Conservation (phyloP, 495 filamentous ascomycete genomes). For the Corynascus novoguineensis region DNA sequence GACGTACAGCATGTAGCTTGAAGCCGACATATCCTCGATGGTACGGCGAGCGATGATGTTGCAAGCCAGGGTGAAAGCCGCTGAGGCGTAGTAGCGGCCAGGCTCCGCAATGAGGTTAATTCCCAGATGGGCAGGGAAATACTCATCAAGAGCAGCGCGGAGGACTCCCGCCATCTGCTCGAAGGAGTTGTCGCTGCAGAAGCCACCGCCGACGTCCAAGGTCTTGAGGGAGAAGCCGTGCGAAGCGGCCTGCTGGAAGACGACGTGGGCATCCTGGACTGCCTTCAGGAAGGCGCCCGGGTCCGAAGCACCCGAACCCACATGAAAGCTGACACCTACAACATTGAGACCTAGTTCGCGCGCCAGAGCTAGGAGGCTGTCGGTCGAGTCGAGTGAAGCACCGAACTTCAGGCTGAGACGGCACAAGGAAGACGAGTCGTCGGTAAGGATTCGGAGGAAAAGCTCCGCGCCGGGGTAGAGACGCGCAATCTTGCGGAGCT, state of each 20-base stretch:
- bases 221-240: slow-evolving; percentile 78
- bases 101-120: slow-evolving; percentile 93
- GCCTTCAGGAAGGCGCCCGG: slow-evolving; percentile 82
- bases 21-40: slow-evolving; percentile 48
- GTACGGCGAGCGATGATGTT: slow-evolving; percentile 95
- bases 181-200: slow-evolving; percentile 71
- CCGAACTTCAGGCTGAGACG: slow-evolving; percentile 96
- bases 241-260: slow-evolving; percentile 80
- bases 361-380: slow-evolving; percentile 71
- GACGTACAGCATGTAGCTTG: slow-evolving; percentile 90
- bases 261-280: slow-evolving; percentile 76
- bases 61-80: slow-evolving; percentile 88
- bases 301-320: slow-evolving; percentile 91
- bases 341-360: slow-evolving; percentile 89
- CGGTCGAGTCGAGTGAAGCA: slow-evolving; percentile 75
- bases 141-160: slow-evolving; percentile 70
- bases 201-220: slow-evolving; percentile 92
- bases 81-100: slow-evolving; percentile 87
- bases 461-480: slow-evolving; percentile 84
- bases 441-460: slow-evolving; percentile 87
- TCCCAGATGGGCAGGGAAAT: slow-evolving; percentile 66
- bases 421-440: slow-evolving; percentile 91
- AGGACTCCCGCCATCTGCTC: slow-evolving; percentile 83
- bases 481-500: slow-evolving; percentile 94
- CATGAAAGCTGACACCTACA: slow-evolving; percentile 95